Evolutionary conservation across 306 rosid species (phyloP).

Genomic region (Oemleria cerasiformis): DNA sequence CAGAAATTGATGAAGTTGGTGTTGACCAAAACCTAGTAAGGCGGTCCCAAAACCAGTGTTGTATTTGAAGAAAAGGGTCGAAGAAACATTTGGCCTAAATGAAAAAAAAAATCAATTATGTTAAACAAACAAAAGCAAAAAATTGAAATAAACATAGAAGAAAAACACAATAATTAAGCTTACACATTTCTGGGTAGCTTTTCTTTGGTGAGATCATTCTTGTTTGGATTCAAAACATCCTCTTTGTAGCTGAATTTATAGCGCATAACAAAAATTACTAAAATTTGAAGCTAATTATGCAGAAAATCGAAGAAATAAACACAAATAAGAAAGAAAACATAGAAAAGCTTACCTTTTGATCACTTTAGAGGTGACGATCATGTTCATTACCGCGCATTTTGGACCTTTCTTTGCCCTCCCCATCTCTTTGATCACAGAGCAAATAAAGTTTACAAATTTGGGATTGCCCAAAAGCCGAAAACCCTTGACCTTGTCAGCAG

Average conservation of each 20-base stretch:
- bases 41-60: constrained; percentile 87
- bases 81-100: too few relatives aligned
- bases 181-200: constrained; percentile 84
- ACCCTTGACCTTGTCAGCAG: too few relatives aligned
- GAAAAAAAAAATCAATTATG: too few relatives aligned
- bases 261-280: too few relatives aligned
- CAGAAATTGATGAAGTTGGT: constrained; percentile 95
- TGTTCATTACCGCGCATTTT: constrained; percentile 82
- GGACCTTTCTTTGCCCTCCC: constrained; percentile 79
- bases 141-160: not conserved
- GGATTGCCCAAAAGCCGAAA: not conserved
- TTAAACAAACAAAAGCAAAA: too few relatives aligned
- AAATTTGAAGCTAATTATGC: not conserved
- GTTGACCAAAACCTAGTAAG: constrained; percentile 81
- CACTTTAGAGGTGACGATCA: constrained; percentile 66
- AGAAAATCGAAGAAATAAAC: not conserved
- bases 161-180: constrained; percentile 14
- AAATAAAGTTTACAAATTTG: not conserved
- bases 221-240: constrained; percentile 75
- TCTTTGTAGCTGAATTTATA: constrained; percentile 65
- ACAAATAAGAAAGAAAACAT: not conserved
- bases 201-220: constrained; percentile 52
- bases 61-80: constrained; percentile 81
- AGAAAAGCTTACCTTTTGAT: constrained; percentile 51
- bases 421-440: constrained; percentile 30